Conservation (phyloP, 1,284 basidiomycete genomes). For the Meira miltonrushii region DNA sequence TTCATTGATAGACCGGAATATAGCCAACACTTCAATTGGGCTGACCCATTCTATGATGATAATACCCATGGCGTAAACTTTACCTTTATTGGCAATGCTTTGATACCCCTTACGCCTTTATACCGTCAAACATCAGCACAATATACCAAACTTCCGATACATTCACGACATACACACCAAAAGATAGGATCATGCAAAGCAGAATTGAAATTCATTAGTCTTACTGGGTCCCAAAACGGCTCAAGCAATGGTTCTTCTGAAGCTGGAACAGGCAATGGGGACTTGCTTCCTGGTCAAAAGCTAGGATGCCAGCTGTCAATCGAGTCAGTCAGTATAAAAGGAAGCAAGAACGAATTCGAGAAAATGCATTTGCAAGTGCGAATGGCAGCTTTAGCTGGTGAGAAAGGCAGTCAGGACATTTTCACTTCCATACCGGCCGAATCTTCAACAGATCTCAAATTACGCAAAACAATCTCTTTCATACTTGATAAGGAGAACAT, state of each 20-base stretch:
- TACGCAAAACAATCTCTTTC: conserved; percentile 38
- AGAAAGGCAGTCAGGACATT: conserved; percentile 24
- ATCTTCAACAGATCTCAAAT: conserved; percentile 17
- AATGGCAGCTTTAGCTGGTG: conserved; percentile 36
- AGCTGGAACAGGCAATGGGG: background rate
- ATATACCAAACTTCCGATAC: conserved; percentile 29
- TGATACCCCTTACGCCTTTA: conserved; percentile 76
- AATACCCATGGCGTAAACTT: conserved; percentile 57
- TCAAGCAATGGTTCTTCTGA: conserved; percentile 18
- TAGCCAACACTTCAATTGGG: conserved; percentile 72
- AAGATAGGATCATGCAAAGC: conserved; percentile 29
- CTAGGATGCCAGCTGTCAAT: conserved; percentile 38
- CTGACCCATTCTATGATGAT: conserved; percentile 74
- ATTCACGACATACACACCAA: conserved; percentile 22
- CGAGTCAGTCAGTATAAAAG: conserved; percentile 23
- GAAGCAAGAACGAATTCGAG: conserved; percentile 20
- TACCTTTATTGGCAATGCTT: conserved; percentile 72
- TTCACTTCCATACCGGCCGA: conserved; percentile 38
- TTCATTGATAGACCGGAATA: conserved; percentile 85
- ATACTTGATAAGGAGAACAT: conserved; percentile 29
- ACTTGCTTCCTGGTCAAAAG: conserved; percentile 33
- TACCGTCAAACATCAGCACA: conserved; percentile 59
- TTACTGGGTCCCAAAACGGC: conserved; percentile 46
- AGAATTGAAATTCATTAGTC: conserved; percentile 38
- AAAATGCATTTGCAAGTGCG: conserved; percentile 38